Evolutionary conservation across 495 filamentous ascomycete species (phyloP).

Genomic region (Xanthoparmelia taractica): DNA sequence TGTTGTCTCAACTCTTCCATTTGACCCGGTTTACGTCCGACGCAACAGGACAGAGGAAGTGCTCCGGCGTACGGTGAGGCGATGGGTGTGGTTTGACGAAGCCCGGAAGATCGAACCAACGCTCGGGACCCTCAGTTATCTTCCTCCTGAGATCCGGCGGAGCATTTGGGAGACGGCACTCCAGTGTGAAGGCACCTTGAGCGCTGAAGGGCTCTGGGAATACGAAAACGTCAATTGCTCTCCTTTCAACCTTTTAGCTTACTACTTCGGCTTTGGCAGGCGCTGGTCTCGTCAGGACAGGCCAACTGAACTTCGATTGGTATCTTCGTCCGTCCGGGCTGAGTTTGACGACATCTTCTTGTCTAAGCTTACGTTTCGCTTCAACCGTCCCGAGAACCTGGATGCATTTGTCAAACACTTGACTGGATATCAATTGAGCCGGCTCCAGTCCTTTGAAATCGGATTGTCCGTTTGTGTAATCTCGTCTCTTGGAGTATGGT

Average conservation of each 20-base stretch:
- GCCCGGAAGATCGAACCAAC: neutral
- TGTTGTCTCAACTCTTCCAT: conserved; percentile 11
- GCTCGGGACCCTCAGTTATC: conserved; percentile 7
- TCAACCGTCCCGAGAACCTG: neutral
- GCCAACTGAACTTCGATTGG: conserved; percentile 3
- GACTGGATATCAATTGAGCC: conserved; percentile 1
- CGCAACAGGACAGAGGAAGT: conserved; percentile 5
- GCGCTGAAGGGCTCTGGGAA: conserved; percentile 14
- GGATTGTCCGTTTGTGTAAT: neutral
- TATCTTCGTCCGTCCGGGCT: neutral
- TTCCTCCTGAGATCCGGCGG: conserved; percentile 7
- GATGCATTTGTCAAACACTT: neutral
- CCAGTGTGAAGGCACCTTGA: conserved; percentile 5
- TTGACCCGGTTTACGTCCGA: neutral
- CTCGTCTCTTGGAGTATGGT: neutral
- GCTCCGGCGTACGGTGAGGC: neutral
- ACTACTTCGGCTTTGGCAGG: conserved; percentile 12
- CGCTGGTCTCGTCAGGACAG: neutral
- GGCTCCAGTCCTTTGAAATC: conserved; percentile 9
- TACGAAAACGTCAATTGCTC: neutral
- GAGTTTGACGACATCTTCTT: conserved; percentile 14
- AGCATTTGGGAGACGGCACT: conserved; percentile 5
- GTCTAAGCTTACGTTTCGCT: conserved; percentile 4
- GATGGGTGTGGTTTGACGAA: conserved; percentile 11
- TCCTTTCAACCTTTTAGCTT: neutral